Evolutionary conservation across 768 basidiomycete species (phyloP).

Genomic region (Leccinum olivaceopallidum): DNA sequence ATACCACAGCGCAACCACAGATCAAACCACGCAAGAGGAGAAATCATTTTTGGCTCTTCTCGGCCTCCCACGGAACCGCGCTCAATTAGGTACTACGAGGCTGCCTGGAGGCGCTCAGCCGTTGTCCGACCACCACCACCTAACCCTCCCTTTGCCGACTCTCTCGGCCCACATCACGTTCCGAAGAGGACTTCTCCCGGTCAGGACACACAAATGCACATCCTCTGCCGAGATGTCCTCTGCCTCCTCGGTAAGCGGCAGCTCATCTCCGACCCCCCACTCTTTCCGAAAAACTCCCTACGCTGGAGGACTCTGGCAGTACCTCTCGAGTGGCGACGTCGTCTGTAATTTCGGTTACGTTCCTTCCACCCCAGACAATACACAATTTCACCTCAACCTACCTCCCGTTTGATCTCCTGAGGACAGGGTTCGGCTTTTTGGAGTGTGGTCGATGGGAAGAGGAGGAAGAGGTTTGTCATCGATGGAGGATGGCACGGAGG

Average conservation of each 20-base stretch:
- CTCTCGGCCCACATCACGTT: constrained; percentile 27
- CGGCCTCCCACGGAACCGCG: constrained; percentile 45
- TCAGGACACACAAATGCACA: constrained; percentile 41
- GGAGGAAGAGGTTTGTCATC: too few relatives aligned
- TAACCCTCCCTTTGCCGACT: constrained; percentile 21
- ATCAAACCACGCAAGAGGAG: constrained; percentile 22
- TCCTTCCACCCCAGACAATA: constrained; percentile 41
- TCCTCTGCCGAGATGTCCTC: constrained; percentile 46
- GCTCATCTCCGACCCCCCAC: constrained; percentile 25
- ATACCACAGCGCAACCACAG: constrained; percentile 8
- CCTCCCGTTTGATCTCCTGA: constrained; percentile 5
- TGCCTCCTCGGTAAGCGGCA: constrained; percentile 36
- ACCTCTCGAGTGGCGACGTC: constrained; percentile 76
- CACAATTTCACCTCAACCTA: constrained; percentile 21
- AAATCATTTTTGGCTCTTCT: constrained; percentile 36
- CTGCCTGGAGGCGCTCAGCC: constrained; percentile 48
- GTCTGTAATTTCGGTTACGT: constrained; percentile 82
- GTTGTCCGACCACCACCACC: constrained; percentile 1
- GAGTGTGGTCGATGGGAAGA: too few relatives aligned
- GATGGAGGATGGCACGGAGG: too few relatives aligned
- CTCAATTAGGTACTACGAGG: constrained; percentile 46
- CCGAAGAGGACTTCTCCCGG: constrained; percentile 42
- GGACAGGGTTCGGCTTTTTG: too few relatives aligned
- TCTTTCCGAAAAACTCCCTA: constrained; percentile 29
- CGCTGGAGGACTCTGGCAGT: constrained; percentile 64